phyloP scores from a whole-genome alignment of 208 protist species.

The Leishmania guyanensis region DNA sequence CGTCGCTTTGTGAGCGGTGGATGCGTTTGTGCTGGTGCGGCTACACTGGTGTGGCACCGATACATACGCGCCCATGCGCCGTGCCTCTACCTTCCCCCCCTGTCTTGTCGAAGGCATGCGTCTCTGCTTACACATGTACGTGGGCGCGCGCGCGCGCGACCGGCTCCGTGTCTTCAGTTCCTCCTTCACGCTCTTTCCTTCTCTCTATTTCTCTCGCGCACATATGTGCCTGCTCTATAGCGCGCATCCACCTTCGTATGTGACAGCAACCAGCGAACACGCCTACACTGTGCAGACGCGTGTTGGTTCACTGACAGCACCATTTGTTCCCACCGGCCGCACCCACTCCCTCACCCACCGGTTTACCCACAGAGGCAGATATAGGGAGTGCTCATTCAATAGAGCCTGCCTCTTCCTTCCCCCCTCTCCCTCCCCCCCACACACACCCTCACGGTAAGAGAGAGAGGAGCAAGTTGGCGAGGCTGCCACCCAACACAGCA shows the following conservation, averaged over 20 bases:
- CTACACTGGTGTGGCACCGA: background rate
- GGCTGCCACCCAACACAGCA: background rate
- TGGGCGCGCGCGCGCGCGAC: background rate
- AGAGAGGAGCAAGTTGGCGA: background rate
- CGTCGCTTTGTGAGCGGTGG: background rate
- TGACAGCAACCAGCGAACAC: background rate
- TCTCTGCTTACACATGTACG: background rate
- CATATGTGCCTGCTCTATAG: background rate
- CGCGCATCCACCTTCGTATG: background rate
- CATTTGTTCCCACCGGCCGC: too few species aligned
- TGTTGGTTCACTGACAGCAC: background rate
- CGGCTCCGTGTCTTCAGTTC: background rate
- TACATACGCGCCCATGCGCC: background rate
- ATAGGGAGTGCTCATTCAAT: background rate
- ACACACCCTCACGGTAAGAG: background rate
- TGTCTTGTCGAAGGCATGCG: background rate
- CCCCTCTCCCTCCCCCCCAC: background rate
- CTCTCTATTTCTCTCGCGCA: background rate
- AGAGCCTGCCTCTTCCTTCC: background rate
- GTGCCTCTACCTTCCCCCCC: background rate
- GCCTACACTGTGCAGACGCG: background rate
- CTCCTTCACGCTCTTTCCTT: background rate
- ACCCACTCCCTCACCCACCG: background rate
- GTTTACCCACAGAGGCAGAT: background rate
- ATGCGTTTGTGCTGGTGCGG: background rate